Evolutionary conservation across 768 basidiomycete species (phyloP).

Genomic region (Dentipellis fragilis): DNA sequence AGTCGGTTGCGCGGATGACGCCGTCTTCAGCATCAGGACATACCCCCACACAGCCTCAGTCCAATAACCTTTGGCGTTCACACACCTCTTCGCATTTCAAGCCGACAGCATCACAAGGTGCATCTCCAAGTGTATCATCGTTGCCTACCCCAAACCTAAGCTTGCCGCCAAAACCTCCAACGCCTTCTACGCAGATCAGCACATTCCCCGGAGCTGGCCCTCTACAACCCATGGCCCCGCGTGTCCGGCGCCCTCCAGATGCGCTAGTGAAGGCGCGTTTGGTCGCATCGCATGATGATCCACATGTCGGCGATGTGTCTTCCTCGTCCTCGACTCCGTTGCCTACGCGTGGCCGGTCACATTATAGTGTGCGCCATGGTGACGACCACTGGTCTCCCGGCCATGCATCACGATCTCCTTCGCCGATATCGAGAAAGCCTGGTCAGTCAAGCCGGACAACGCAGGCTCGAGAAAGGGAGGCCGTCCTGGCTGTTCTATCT

Average conservation of each 20-base stretch:
- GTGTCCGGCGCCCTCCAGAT: slow-evolving; percentile 12
- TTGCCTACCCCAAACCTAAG: slow-evolving; percentile 1
- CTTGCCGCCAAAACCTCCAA: slow-evolving; percentile 12
- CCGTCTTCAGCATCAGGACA: slow-evolving; percentile 7
- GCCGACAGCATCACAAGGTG: slow-evolving; percentile 3
- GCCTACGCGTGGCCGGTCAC: background rate
- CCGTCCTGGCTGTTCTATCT: slow-evolving; percentile 38
- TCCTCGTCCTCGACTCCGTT: slow-evolving; percentile 5
- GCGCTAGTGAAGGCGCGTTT: slow-evolving; percentile 11
- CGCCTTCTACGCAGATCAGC: slow-evolving; percentile 9
- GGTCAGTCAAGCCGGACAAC: slow-evolving; percentile 21
- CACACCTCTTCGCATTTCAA: slow-evolving; percentile 17
- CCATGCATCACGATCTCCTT: slow-evolving; percentile 27
- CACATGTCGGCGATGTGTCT: background rate
- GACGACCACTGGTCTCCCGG: slow-evolving; percentile 12
- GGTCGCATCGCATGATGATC: background rate
- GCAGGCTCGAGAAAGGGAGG: slow-evolving; percentile 23
- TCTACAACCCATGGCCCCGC: slow-evolving; percentile 10
- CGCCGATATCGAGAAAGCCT: slow-evolving; percentile 32
- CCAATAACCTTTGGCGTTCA: slow-evolving; percentile 16
- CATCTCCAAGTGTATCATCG: slow-evolving; percentile 6
- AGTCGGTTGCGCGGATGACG: background rate
- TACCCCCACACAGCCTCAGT: background rate
- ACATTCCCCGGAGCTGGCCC: slow-evolving; percentile 2
- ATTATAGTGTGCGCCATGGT: background rate